These are phyloP conservation scores for Davidsoniella virescens DNA, from an alignment of 2,329 filamentous ascomycete genomes.

Conservation along the genomic window DNA sequence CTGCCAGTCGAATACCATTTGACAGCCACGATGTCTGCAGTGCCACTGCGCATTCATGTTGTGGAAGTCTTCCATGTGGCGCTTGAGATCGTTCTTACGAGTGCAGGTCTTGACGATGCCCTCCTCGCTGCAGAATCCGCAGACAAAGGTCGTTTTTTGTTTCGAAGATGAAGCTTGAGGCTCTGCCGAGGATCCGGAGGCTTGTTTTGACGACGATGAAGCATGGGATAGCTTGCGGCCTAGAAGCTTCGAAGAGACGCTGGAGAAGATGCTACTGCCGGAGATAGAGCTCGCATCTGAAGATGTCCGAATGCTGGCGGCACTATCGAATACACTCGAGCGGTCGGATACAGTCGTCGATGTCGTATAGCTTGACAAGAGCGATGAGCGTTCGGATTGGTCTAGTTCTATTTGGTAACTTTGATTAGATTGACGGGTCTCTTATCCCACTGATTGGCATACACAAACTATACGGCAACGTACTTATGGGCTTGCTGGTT, in stretches of 20 bases:
- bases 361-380: slow-evolving; percentile 20
- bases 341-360: slow-evolving; percentile 22
- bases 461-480: background rate
- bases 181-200: slow-evolving; percentile 6
- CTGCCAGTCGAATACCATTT: slow-evolving; percentile 31
- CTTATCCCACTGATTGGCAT: slow-evolving; percentile 12
- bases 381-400: slow-evolving; percentile 20
- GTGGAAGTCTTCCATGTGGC: slow-evolving; percentile 33
- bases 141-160: slow-evolving; percentile 24
- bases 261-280: slow-evolving; percentile 24
- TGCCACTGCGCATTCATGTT: slow-evolving; percentile 31
- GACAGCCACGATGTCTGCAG: slow-evolving; percentile 28
- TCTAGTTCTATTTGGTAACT: slow-evolving; percentile 14
- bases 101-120: slow-evolving; percentile 27
- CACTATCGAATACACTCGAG: slow-evolving; percentile 23
- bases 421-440: slow-evolving; percentile 19
- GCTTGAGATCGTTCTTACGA: slow-evolving; percentile 32
- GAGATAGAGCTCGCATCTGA: slow-evolving; percentile 26
- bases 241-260: slow-evolving; percentile 24
- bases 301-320: slow-evolving; percentile 21
- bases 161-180: slow-evolving; percentile 17
- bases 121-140: slow-evolving; percentile 27
- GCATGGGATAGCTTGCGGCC: slow-evolving; percentile 17
- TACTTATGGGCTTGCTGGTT: slow-evolving; percentile 7
- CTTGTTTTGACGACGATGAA: slow-evolving; percentile 15